Percentiles rank a stretch among this genome's conserved stretches.
Conservation (phyloP, 306 rosid genomes). For the Glycine latifolia region DNA sequence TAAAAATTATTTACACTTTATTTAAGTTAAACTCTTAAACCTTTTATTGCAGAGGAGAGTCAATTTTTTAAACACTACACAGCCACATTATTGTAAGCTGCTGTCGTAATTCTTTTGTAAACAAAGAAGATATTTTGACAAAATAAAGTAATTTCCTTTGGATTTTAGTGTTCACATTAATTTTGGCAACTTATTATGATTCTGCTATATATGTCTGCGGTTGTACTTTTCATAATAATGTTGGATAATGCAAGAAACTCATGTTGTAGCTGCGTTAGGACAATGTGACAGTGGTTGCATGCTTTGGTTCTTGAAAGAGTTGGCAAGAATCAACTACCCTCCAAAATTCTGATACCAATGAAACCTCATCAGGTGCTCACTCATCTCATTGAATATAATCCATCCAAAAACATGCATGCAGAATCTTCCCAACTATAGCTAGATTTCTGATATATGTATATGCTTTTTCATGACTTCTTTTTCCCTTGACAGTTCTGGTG, state of each 20-base stretch:
- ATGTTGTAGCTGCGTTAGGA: not conserved
- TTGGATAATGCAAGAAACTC: constrained; percentile 8
- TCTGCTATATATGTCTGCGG: not conserved
- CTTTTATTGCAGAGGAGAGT: not conserved
- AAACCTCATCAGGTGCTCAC: not conserved
- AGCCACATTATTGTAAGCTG: not conserved
- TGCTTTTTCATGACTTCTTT: not conserved
- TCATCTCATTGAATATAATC: not conserved
- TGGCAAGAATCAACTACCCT: not conserved
- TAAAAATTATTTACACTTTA: too few species aligned
- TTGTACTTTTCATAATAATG: constrained; percentile 31
- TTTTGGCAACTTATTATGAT: constrained; percentile 22
- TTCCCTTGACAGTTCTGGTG: not conserved
- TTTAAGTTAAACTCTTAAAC: not conserved
- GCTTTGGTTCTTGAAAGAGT: constrained; percentile 20
- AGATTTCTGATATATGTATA: not conserved
- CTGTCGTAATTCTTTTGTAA: not conserved
- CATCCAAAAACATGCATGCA: not conserved
- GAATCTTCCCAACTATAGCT: not conserved
- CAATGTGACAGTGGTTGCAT: constrained; percentile 26
- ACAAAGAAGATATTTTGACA: not conserved
- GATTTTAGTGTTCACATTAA: not conserved
- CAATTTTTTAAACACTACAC: not conserved
- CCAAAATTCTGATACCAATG: constrained; percentile 39
- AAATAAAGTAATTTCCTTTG: not conserved